Percentiles rank a stretch among this genome's conserved stretches.
Evolutionary conservation across 805 yeast genomes (phyloP).

Genomic region (Trichomonascus vanleenenianus): DNA sequence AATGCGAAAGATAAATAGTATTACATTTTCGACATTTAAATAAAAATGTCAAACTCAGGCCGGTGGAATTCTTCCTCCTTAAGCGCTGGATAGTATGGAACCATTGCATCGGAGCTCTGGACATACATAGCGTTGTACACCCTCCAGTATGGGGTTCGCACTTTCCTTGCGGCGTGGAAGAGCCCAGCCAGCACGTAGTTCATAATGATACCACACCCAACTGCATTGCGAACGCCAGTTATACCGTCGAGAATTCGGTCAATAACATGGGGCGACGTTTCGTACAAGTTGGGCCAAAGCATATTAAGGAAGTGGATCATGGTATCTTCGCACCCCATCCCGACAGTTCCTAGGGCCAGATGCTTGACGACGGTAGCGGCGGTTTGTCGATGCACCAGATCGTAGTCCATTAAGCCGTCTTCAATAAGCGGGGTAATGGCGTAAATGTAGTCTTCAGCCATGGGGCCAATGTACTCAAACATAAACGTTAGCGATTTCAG

Average conservation of each 20-base stretch:
- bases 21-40: conserved; percentile 13
- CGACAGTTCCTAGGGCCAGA: conserved; percentile 70
- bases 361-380: conserved; percentile 84
- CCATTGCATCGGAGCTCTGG: conserved; percentile 64
- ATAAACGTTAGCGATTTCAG: conserved; percentile 82
- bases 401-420: conserved; percentile 86
- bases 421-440: conserved; percentile 72
- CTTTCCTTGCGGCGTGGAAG: conserved; percentile 89
- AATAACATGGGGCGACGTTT: conserved; percentile 94
- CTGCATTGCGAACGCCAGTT: conserved; percentile 57
- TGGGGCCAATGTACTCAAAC: conserved; percentile 83
- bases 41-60: conserved; percentile 46
- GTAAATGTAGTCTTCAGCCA: conserved; percentile 74
- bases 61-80: conserved; percentile 28
- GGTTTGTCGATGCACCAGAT: conserved; percentile 89
- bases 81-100: conserved; percentile 67
- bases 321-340: conserved; percentile 70
- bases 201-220: conserved; percentile 70
- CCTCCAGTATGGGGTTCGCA: conserved; percentile 79
- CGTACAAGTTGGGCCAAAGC: conserved; percentile 81
- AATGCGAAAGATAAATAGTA: background rate
- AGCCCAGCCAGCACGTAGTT: conserved; percentile 82
- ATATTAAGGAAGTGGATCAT: conserved; percentile 77
- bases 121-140: conserved; percentile 70
- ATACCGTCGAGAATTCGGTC: conserved; percentile 72